phyloP scores from a whole-genome alignment of 768 basidiomycete species.

The Lepiota brunneoincarnata region DNA sequence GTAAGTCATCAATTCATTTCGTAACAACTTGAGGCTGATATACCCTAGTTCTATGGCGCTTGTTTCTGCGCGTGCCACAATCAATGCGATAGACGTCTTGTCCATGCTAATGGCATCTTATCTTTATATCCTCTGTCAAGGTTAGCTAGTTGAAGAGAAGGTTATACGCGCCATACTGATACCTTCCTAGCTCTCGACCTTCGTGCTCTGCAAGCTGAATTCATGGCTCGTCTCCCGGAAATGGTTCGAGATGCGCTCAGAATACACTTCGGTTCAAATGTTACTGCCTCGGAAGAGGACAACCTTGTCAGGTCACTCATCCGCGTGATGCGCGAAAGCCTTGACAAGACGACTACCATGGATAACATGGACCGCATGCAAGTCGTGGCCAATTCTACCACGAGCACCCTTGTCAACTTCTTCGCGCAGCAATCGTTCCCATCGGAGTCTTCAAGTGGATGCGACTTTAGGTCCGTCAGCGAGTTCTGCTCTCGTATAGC shows the following conservation, averaged over 20 bases:
- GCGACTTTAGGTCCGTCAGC: constrained; percentile 32
- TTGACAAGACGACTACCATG: constrained; percentile 69
- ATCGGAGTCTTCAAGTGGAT: constrained; percentile 14
- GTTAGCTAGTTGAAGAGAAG: constrained; percentile 19
- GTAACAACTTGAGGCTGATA: constrained; percentile 1
- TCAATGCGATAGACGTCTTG: constrained; percentile 68
- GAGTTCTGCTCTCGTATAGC: constrained; percentile 53
- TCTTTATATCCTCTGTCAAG: constrained; percentile 71
- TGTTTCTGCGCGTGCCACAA: constrained; percentile 72
- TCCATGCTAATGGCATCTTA: constrained; percentile 69
- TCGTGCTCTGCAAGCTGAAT: constrained; percentile 67
- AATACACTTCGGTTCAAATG: constrained; percentile 1
- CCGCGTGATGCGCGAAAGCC: constrained; percentile 41
- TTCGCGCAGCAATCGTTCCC: constrained; percentile 42
- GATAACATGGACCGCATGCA: constrained; percentile 69
- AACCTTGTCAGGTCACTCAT: constrained; percentile 34
- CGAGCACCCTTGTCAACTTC: constrained; percentile 45
- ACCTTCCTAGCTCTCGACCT: constrained; percentile 61
- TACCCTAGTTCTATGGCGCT: constrained; percentile 52
- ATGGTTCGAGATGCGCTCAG: constrained; percentile 51
- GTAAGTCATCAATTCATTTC: constrained; percentile 34
- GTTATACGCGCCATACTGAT: constrained; percentile 7
- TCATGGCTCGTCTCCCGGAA: constrained; percentile 41
- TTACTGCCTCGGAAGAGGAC: constrained; percentile 27
- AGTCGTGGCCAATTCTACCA: constrained; percentile 54